These are phyloP conservation scores for Salvia hispanica DNA, from an alignment of 257 asterid genomes.

Conservation along the genomic window DNA sequence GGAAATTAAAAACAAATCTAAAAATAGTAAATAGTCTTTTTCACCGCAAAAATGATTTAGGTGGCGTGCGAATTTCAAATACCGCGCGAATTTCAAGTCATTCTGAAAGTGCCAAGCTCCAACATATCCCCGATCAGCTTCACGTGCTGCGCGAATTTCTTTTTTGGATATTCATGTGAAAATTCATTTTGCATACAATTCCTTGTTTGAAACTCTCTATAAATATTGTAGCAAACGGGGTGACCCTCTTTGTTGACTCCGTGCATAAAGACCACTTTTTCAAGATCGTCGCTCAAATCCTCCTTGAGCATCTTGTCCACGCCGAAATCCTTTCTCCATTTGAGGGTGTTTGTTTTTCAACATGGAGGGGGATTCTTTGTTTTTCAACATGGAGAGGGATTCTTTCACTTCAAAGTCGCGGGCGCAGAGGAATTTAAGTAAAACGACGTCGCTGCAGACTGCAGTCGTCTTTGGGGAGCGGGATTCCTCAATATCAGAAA, in stretches of 20 bases:
- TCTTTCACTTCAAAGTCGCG: conserved; percentile 80
- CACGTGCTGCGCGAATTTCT: too few species aligned
- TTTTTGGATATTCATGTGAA: too few species aligned
- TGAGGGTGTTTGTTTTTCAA: too few species aligned
- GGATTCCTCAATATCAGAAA: conserved; percentile 92
- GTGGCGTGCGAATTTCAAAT: too few species aligned
- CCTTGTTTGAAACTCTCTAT: conserved; percentile 79
- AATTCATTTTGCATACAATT: conserved; percentile 51
- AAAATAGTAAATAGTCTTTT: too few species aligned
- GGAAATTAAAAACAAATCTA: too few species aligned
- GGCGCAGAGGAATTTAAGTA: conserved; percentile 86
- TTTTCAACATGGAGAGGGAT: conserved; percentile 64
- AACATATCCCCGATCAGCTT: too few species aligned
- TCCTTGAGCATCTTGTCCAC: conserved; percentile 67
- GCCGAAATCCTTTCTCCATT: conserved; percentile 67
- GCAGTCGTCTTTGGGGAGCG: conserved; percentile 66
- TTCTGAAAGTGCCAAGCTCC: too few species aligned
- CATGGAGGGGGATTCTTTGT: too few species aligned
- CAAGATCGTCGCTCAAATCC: conserved; percentile 78
- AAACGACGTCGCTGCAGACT: conserved; percentile 69
- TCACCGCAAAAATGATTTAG: too few species aligned
- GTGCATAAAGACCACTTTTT: conserved; percentile 86
- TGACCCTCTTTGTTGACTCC: conserved; percentile 80
- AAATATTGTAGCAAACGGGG: conserved; percentile 71
- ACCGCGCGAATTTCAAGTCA: too few species aligned